Evolutionary conservation across 805 yeast species (phyloP).

Genomic region (Starmerella roubikii): DNA sequence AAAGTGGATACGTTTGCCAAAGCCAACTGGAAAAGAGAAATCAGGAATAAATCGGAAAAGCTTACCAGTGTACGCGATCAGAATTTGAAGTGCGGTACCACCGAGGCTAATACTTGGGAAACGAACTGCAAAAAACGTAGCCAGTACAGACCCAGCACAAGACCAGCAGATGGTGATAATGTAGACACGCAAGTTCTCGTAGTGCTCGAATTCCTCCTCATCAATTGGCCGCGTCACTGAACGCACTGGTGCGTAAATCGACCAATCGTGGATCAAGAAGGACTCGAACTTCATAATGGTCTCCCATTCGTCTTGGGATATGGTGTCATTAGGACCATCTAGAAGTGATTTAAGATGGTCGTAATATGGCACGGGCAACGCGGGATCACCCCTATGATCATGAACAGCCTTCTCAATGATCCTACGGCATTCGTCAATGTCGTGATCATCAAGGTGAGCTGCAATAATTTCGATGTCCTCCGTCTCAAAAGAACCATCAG

Average conservation of each 20-base stretch:
- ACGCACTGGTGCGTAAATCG: slow-evolving; percentile 52
- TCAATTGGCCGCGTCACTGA: slow-evolving; percentile 38
- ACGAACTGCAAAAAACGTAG: slow-evolving; percentile 44
- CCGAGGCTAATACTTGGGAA: slow-evolving; percentile 40
- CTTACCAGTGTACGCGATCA: slow-evolving; percentile 47
- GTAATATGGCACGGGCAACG: background rate
- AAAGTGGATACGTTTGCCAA: slow-evolving; percentile 19
- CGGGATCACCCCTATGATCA: too few species aligned
- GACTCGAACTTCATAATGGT: slow-evolving; percentile 29
- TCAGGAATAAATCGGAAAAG: slow-evolving; percentile 24
- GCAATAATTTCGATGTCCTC: too few species aligned
- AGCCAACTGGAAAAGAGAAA: slow-evolving; percentile 3
- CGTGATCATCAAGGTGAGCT: too few species aligned
- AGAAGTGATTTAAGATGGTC: background rate
- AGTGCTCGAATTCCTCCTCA: slow-evolving; percentile 33
- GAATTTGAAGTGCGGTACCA: slow-evolving; percentile 41
- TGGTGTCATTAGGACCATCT: background rate
- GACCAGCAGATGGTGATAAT: slow-evolving; percentile 38
- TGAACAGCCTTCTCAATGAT: too few species aligned
- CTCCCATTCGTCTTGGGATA: slow-evolving; percentile 19
- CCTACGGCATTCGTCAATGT: too few species aligned
- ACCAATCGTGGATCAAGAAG: slow-evolving; percentile 31
- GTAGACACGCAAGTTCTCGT: slow-evolving; percentile 41
- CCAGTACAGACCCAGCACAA: slow-evolving; percentile 40
- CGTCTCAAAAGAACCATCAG: too few species aligned